Conservation (phyloP, 1,139 yeast genomes). For the Entelexis sorbosivorans region DNA sequence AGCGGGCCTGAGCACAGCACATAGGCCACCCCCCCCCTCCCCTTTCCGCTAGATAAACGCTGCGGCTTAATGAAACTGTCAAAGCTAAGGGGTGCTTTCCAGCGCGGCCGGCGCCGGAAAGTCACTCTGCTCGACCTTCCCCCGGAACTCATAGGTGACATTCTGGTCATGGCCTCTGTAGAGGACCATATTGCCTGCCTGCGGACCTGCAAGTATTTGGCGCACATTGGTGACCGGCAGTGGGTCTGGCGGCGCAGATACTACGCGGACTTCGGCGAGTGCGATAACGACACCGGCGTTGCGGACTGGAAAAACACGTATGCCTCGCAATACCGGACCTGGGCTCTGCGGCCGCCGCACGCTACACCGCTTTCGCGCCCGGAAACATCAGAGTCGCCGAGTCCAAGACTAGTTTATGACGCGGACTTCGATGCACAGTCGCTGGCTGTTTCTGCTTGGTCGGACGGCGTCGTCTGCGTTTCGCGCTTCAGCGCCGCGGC, state of each 20-base stretch:
- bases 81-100: background rate
- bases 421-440: background rate
- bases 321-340: background rate
- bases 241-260: background rate
- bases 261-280: background rate
- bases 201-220: background rate
- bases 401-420: background rate
- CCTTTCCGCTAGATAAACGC: too few relatives aligned
- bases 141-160: background rate
- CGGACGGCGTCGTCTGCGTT: conserved; percentile 31
- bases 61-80: background rate
- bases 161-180: background rate
- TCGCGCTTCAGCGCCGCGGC: conserved; percentile 27
- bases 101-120: background rate
- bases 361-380: background rate
- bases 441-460: conserved; percentile 31
- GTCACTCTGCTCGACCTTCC: background rate
- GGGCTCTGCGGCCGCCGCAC: background rate
- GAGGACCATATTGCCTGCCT: conserved; percentile 2
- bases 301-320: background rate
- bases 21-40: too few relatives aligned
- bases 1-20: too few relatives aligned
- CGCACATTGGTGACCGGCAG: background rate
- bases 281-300: background rate
- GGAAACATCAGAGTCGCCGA: too few relatives aligned